phyloP scores from a whole-genome alignment of 73 alveolate genomes.

The Chromera velia region DNA sequence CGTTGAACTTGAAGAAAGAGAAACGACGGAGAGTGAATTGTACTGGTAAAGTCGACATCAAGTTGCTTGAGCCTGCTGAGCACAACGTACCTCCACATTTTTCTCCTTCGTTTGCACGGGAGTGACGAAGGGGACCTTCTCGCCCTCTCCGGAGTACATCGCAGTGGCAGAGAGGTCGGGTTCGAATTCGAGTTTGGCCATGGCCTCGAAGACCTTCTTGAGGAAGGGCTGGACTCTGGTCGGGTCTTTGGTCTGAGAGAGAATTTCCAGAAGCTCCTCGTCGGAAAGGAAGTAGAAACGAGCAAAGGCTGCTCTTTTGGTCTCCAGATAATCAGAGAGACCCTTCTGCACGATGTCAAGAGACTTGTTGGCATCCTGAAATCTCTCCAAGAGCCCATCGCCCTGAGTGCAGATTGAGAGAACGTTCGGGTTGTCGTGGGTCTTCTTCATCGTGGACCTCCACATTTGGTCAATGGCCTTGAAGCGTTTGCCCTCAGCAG shows the following conservation, averaged over 20 bases:
- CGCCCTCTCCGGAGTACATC: conserved; percentile 91
- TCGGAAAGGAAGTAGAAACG: conserved; percentile 56
- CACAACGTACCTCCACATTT: conserved; percentile 31
- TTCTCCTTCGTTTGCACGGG: conserved; percentile 33
- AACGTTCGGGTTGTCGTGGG: conserved; percentile 67
- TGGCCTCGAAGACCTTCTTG: conserved; percentile 84
- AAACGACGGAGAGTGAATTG: no score
- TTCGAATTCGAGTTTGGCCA: conserved; percentile 72
- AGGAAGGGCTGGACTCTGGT: conserved; percentile 52
- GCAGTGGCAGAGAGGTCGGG: conserved; percentile 61
- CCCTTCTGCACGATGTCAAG: conserved; percentile 47
- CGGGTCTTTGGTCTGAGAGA: conserved; percentile 96
- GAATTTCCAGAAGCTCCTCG: conserved; percentile 91
- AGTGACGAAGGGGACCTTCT: conserved; percentile 59
- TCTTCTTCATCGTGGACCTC: conserved; percentile 83
- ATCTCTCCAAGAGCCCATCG: conserved; percentile 94
- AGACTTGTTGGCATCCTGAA: conserved; percentile 65
- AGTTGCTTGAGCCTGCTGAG: no score
- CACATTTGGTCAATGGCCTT: conserved; percentile 97
- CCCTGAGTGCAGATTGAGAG: conserved; percentile 75
- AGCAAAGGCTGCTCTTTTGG: conserved; percentile 68
- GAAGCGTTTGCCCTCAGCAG: conserved; percentile 96
- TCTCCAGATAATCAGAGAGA: conserved; percentile 90
- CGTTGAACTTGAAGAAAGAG: no score
- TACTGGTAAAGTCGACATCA: no score